Evolutionary conservation across 163 green algal genomes (phyloP).

Genomic region (Scenedesmus sp.): DNA sequence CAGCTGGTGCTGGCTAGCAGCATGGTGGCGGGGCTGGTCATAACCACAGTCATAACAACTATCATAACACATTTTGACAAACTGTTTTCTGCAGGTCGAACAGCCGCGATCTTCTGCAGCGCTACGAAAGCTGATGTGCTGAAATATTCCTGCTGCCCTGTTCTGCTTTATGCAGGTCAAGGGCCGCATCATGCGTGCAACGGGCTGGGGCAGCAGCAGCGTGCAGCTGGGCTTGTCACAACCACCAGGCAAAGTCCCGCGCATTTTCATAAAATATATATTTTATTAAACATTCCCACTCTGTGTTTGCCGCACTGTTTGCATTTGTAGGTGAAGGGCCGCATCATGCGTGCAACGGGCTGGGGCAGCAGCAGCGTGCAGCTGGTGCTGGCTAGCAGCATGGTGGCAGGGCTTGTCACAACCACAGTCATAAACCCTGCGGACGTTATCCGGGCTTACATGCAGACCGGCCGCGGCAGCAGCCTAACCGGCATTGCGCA

Average conservation of each 20-base stretch:
- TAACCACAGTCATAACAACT: slow-evolving; percentile 37
- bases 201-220: not conserved
- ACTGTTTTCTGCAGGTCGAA: not conserved
- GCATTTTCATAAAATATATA: too few species aligned
- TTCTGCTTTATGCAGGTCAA: not conserved
- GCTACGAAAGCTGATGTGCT: not conserved
- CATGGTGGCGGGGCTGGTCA: slow-evolving; percentile 48
- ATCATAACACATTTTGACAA: too few species aligned
- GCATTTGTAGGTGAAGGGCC: slow-evolving; percentile 21
- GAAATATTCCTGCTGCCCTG: not conserved
- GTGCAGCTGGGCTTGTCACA: not conserved
- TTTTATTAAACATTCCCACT: not conserved
- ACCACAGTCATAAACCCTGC: slow-evolving; percentile 49
- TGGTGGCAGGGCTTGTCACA: slow-evolving; percentile 42
- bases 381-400: slow-evolving; percentile 40
- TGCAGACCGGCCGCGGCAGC: slow-evolving; percentile 45
- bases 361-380: slow-evolving; percentile 17
- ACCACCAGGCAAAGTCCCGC: too few species aligned
- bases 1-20: slow-evolving; percentile 35
- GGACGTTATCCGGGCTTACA: slow-evolving; percentile 33
- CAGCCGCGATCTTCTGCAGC: not conserved
- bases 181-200: not conserved
- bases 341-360: not conserved
- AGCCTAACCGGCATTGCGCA: not conserved
- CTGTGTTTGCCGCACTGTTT: not conserved